Evolutionary conservation across 257 asterid species (phyloP), one percentile per base, ranked within the genome.

Genomic region (Nicotiana paniculata): DNA sequence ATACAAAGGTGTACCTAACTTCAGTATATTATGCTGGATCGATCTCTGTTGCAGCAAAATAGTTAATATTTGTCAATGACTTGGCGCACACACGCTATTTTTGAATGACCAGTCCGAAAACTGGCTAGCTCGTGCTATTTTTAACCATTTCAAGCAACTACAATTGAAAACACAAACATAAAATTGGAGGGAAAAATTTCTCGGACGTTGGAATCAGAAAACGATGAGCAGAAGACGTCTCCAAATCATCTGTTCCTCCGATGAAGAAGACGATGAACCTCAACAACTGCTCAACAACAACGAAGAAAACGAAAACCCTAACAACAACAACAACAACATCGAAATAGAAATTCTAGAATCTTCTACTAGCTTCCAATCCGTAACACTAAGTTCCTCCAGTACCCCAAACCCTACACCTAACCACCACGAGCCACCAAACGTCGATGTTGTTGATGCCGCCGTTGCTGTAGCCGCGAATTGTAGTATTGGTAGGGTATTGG

Each of bases 221-320:
- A 77, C 61, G 86, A 90, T 91, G 97, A 64, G 81, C 18, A 84
- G 93, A 84, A 88, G 97, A 85, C 94, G 93, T 76, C 91, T 86
- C 87, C 93, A 85, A 8, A 65, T 90, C 12, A 89, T 91, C 72
- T 86, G 86, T 84, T 91, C 93, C 76, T 91, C 97, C 82, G 97
- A 91, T 9, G 94, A 89, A 46, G 92, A 86, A 0, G 89, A 89
- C 72, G 87, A 86, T 11, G 89, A 77, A 8, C 69, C 12, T 12
- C 84, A 85, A 2, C 88, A 67, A 21, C 17, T 10, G 90, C 82
- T 8, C 87, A 77, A 4, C 87, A 75, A 28, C 81, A 82, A 39
- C 43, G 72, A 78, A 1, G 94, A 88, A 84, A 90, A 88, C 3
- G 80, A 81, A 5, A 89, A 88, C 4, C 87, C 74, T 55, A 79